phyloP scores from a whole-genome alignment of 2,329 filamentous ascomycete genomes.

The Parafenestella ontariensis region DNA sequence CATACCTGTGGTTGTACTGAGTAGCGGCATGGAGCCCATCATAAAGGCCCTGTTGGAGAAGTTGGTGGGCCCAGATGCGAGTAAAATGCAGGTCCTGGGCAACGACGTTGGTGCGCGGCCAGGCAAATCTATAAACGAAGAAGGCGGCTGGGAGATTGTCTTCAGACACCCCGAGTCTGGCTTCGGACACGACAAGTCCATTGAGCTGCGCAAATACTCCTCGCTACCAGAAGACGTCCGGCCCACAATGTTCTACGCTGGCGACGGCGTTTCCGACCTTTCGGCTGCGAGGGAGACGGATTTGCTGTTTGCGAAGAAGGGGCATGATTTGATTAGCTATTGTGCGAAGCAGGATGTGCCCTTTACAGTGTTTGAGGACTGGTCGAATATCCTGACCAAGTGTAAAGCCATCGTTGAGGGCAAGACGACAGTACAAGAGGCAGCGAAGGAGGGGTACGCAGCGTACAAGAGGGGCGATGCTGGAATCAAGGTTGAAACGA shows the following conservation, averaged over 20 bases:
- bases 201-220: slow-evolving; percentile 88
- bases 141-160: slow-evolving; percentile 84
- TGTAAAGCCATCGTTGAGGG: slow-evolving; percentile 79
- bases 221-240: slow-evolving; percentile 70
- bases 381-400: slow-evolving; percentile 77
- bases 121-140: slow-evolving; percentile 80
- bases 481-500: slow-evolving; percentile 34
- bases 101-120: slow-evolving; percentile 76
- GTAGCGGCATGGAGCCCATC: slow-evolving; percentile 90
- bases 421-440: slow-evolving; percentile 72
- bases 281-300: slow-evolving; percentile 90
- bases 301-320: slow-evolving; percentile 90
- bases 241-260: slow-evolving; percentile 91
- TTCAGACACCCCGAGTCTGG: slow-evolving; percentile 83
- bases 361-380: slow-evolving; percentile 87
- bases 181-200: slow-evolving; percentile 96
- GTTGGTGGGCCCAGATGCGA: slow-evolving; percentile 78
- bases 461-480: slow-evolving; percentile 56
- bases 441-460: slow-evolving; percentile 63
- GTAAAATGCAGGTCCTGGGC: slow-evolving; percentile 86
- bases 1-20: slow-evolving; percentile 90
- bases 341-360: slow-evolving; percentile 85
- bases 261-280: slow-evolving; percentile 49
- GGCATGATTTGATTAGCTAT: slow-evolving; percentile 85
- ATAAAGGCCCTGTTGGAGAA: slow-evolving; percentile 83